Evolutionary conservation across 2,329 filamentous ascomycete species (phyloP), one percentile per base, ranked within the genome.

Genomic region (Myriosclerotinia curreyana): DNA sequence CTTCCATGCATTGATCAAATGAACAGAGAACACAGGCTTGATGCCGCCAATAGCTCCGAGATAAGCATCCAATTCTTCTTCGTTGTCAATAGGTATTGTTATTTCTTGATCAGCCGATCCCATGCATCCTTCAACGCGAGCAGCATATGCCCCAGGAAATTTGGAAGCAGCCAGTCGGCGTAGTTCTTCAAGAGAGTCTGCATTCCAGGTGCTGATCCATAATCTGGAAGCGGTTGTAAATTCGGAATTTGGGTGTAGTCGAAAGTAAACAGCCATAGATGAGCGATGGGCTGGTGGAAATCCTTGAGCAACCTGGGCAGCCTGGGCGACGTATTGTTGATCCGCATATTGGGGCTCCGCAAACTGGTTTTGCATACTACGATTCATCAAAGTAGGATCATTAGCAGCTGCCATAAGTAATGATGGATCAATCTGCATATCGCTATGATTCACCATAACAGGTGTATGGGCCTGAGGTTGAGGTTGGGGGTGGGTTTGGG

Each of bases 61-160:
- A 75, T 93, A 94, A 0, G 87, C 87, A 65, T 82, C 82, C 67
- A 95, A 74, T 76, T 94, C 89, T 67, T 86, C 83, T 70, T 93
- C 88, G 49, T 86, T 82, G 62, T 87, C 86, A 69, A 94, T 87
- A 63, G 81, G 77, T 71, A 90, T 82, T 20, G 79, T 79, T 52
- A 89, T 79, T 71, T 91, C 88, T 58, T 80, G 80, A 11, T 72
- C 73, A 51, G 67, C 80, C 17, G 77, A 80, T 70, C 85, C 81
- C 59, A 91, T 79, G 34, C 91, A 76, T 2, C 89, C 90, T 70
- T 91, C 85, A 20, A 92, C 80, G 36, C 81, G 82, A 42, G 82
- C 76, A 59, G 88, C 84, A 17, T 82, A 72, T 0, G 82, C 81
- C 8, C 84, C 84, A 0, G 86, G 84, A 66, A 86, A 86, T 72